A percentile compares a stretch with the other conserved stretches of the same genome.
Evolutionary conservation across 2,329 filamentous ascomycete species (phyloP).

Genomic region (Davidsoniella eucalypti): DNA sequence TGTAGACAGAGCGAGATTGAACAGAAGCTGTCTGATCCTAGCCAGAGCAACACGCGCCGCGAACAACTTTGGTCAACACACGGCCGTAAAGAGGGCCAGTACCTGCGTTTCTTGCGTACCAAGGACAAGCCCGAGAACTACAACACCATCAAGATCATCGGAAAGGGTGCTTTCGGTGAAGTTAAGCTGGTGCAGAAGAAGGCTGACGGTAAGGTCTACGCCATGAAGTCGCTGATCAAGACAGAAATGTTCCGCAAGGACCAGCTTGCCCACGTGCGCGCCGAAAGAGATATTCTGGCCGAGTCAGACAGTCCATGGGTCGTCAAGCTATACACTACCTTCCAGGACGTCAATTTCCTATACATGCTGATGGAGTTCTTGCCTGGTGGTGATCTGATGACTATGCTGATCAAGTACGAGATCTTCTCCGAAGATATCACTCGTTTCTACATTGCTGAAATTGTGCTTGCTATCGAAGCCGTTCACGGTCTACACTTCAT

Average conservation of each 20-base stretch:
- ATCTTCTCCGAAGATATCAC: conserved; percentile 99
- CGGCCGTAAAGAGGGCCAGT: conserved; percentile 78
- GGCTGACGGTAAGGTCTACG: conserved; percentile 91
- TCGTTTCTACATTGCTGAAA: conserved; percentile 96
- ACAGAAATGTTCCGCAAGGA: conserved; percentile 99
- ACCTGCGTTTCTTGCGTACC: conserved; percentile 83
- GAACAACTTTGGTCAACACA: conserved; percentile 73
- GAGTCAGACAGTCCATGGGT: conserved; percentile 99
- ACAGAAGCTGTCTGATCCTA: conserved; percentile 62
- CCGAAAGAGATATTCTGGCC: conserved; percentile 91
- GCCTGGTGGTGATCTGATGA: conserved; percentile 96
- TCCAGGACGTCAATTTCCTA: conserved; percentile 89
- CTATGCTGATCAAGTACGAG: conserved; percentile 99
- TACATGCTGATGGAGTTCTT: conserved; percentile 99
- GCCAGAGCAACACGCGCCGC: conserved; percentile 58
- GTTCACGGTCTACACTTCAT: conserved; percentile 97
- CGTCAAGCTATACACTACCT: conserved; percentile 94
- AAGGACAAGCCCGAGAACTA: conserved; percentile 92
- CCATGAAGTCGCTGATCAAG: conserved; percentile 96
- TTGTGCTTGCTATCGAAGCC: conserved; percentile 93
- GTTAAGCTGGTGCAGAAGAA: conserved; percentile 96
- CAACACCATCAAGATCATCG: conserved; percentile 91
- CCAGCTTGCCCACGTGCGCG: conserved; percentile 89
- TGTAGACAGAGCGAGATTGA: conserved; percentile 81
- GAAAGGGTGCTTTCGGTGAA: conserved; percentile 96